These are phyloP conservation scores for Cyclotella choctawhatcheeana DNA, from an alignment of 108 stramenopile genomes.

Conservation along the genomic window DNA sequence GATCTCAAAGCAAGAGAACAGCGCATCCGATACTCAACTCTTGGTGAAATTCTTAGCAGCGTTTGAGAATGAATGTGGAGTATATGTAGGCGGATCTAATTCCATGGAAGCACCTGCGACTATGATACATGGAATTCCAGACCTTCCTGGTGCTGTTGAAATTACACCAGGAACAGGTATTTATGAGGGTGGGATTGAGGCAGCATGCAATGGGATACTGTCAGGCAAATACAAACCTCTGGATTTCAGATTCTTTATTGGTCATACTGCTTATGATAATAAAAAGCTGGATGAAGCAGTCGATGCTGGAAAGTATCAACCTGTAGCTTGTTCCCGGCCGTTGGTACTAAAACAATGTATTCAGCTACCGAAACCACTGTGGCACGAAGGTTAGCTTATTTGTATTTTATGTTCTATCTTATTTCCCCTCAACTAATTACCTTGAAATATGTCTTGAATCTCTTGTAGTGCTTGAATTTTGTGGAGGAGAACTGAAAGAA, in stretches of 20 bases:
- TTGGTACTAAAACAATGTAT: conserved; percentile 88
- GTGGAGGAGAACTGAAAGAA: conserved; percentile 71
- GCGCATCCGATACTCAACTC: conserved; percentile 37
- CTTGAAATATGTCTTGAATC: too few relatives aligned
- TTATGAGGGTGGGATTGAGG: conserved; percentile 76
- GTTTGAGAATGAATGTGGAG: conserved; percentile 70
- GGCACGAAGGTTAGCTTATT: conserved; percentile 74
- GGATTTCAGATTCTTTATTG: conserved; percentile 89
- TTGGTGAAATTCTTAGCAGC: conserved; percentile 66
- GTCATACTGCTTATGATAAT: conserved; percentile 56
- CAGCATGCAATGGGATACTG: conserved; percentile 77
- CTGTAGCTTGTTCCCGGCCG: conserved; percentile 75
- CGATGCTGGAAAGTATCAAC: conserved; percentile 69
- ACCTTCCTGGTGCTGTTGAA: conserved; percentile 71
- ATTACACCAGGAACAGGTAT: conserved; percentile 72
- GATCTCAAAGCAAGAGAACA: conserved; percentile 13
- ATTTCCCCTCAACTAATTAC: too few relatives aligned
- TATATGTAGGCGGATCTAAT: conserved; percentile 83
- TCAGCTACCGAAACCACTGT: conserved; percentile 83
- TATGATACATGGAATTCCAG: conserved; percentile 79
- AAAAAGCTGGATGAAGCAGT: conserved; percentile 60
- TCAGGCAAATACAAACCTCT: conserved; percentile 69
- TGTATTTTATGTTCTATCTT: not conserved
- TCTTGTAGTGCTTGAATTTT: conserved; percentile 69
- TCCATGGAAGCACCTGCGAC: conserved; percentile 69